Evolutionary conservation across 495 filamentous ascomycete genomes (phyloP).

Genomic region (Rostrohypoxylon terebratum): DNA sequence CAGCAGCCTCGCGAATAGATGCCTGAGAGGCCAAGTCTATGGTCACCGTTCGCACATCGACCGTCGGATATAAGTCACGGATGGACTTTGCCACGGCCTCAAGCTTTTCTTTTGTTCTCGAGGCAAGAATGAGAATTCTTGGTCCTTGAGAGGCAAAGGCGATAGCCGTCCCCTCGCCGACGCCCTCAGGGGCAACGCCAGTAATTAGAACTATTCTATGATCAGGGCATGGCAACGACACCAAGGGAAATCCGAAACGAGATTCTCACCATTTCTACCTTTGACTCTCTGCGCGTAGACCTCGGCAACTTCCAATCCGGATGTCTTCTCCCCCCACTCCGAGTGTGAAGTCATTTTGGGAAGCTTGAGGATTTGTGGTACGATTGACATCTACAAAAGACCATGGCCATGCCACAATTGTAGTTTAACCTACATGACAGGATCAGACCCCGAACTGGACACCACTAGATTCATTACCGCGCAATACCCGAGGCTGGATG

Average conservation of each 20-base stretch:
- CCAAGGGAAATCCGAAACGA: neutral
- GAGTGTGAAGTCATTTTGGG: slow-evolving; percentile 55
- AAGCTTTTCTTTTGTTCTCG: slow-evolving; percentile 64
- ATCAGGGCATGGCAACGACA: neutral
- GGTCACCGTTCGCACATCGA: slow-evolving; percentile 54
- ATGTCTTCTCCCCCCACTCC: slow-evolving; percentile 58
- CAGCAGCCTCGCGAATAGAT: slow-evolving; percentile 58
- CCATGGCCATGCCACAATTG: neutral
- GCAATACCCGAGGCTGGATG: slow-evolving; percentile 29
- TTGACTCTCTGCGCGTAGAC: slow-evolving; percentile 55
- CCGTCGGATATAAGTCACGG: slow-evolving; percentile 46
- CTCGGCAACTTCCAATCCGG: slow-evolving; percentile 57
- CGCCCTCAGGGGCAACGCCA: slow-evolving; percentile 64
- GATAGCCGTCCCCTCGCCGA: slow-evolving; percentile 64
- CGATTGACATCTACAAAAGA: neutral
- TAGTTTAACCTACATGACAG: neutral
- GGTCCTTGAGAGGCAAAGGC: slow-evolving; percentile 67
- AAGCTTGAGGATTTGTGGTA: neutral
- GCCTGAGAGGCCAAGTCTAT: slow-evolving; percentile 62
- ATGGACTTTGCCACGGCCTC: slow-evolving; percentile 60
- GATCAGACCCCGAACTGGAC: neutral
- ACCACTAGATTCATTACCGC: neutral
- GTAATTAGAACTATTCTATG: slow-evolving; percentile 57
- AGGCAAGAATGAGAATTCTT: slow-evolving; percentile 64
- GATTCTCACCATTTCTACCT: slow-evolving; percentile 50